Evolutionary conservation across 257 asterid genomes (phyloP), one percentile per base, ranked within the genome.

Genomic region (Nicotiana obtusifolia): DNA sequence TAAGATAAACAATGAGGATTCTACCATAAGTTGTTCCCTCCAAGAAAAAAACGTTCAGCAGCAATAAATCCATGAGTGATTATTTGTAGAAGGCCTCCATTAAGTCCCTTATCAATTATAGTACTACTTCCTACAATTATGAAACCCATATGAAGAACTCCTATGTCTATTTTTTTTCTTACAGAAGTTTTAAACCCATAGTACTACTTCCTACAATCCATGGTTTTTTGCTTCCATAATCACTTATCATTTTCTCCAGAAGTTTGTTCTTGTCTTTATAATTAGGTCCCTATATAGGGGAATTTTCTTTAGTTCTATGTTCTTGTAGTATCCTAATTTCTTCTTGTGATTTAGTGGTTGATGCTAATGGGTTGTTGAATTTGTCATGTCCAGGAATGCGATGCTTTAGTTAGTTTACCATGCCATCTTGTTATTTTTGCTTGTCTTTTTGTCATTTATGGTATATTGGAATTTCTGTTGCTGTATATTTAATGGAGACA

Each of bases 291-390:
- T 66, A 66, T 16, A 65, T 31, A 8, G 76, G 76, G 77, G 41
- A 35, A 16, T 35, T 67, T 35, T 35, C 76, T 68, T 68, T 68
- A 5, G 77, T 69, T 7, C 41, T 69, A 69, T 10, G 33, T 37
- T 20, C 33, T 44, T 22, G 5, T 22, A 41, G 14, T 7, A 44
- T 44, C 31, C 60, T 13, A 44, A 5, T 71, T 71, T 71, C 60
- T 54, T 71, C 47, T 44, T 24, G 16, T 71, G 78, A 44, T 71
- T 71, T 71, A 37, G 22, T 71, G 78, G 60, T 44, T 71, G 60
- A 71, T 71, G 78, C 60, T 41, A 71, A 44, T 71, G 78, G 47
- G 37, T 71, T 71, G 22, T 44, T 71, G 78, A 3, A 71, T 71
- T 44, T 22, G 20, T 44, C 24, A 44, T 41, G 33, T 71, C 22